phyloP scores from a whole-genome alignment of 2,329 filamentous ascomycete species.

The Kalmusia sp. region DNA sequence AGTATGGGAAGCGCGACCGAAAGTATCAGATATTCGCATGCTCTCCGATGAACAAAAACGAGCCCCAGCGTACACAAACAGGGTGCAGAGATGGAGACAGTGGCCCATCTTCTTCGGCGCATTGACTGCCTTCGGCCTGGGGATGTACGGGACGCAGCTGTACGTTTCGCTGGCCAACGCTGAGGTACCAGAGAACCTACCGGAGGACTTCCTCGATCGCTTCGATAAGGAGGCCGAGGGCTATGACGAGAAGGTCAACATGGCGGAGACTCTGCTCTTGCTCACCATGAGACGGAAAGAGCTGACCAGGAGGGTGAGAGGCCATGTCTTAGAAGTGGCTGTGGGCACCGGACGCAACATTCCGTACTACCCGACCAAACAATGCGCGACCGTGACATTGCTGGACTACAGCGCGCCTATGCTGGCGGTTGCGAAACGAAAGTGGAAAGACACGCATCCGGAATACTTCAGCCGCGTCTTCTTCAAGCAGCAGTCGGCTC shows the following conservation, averaged over 20 bases:
- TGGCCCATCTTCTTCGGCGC: conserved; percentile 41
- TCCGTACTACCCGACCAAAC: conserved; percentile 51
- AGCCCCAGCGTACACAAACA: conserved; percentile 32
- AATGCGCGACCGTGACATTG: conserved; percentile 53
- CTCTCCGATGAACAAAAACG: conserved; percentile 37
- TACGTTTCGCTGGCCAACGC: conserved; percentile 39
- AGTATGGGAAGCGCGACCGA: conserved; percentile 35
- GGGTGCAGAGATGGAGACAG: conserved; percentile 38
- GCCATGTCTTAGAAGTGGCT: conserved; percentile 58
- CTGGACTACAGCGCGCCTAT: conserved; percentile 57
- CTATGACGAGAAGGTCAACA: conserved; percentile 57
- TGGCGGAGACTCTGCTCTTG: conserved; percentile 52
- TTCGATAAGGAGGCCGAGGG: conserved; percentile 54
- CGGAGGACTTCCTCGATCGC: conserved; percentile 51
- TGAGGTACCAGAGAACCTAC: conserved; percentile 34
- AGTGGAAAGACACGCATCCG: conserved; percentile 53
- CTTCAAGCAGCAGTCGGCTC: conserved; percentile 54
- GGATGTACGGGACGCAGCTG: conserved; percentile 49
- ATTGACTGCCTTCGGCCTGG: conserved; percentile 47
- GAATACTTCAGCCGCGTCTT: conserved; percentile 46
- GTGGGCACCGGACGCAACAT: conserved; percentile 59
- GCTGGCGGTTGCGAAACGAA: conserved; percentile 56
- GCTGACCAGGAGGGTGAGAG: conserved; percentile 49
- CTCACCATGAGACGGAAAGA: conserved; percentile 49
- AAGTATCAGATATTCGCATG: conserved; percentile 29